Evolutionary conservation across 441 rosid genomes (phyloP).

Genomic region (Erodium texanum): DNA sequence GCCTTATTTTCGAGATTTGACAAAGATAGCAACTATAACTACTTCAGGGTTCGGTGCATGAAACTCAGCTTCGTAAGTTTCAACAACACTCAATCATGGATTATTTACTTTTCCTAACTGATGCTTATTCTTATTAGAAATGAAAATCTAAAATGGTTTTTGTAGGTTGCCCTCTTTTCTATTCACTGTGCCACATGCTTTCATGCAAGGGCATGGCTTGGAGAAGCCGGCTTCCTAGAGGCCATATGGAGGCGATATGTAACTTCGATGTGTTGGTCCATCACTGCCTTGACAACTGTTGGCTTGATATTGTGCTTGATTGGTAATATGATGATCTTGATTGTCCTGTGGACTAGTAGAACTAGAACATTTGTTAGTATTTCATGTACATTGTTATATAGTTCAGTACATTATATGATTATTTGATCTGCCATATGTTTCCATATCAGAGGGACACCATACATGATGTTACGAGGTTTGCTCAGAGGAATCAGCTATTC

Average conservation of each 20-base stretch:
- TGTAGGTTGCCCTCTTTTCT: conserved; percentile 70
- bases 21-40: conserved; percentile 74
- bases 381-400: background rate
- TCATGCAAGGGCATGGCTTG: conserved; percentile 61
- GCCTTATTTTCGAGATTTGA: conserved; percentile 75
- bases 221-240: conserved; percentile 35
- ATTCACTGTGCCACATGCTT: conserved; percentile 78
- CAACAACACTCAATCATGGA: background rate
- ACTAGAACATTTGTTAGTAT: conserved; percentile 58
- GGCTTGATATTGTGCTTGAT: conserved; percentile 77
- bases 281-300: conserved; percentile 73
- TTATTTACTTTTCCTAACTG: background rate
- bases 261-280: conserved; percentile 82
- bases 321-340: conserved; percentile 90
- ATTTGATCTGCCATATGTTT: conserved; percentile 3
- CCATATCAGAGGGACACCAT: conserved; percentile 65
- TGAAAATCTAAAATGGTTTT: background rate
- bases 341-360: conserved; percentile 78
- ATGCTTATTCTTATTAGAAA: conserved; percentile 6
- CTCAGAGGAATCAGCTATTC: conserved; percentile 64
- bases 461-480: conserved; percentile 70
- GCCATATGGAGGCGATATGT: conserved; percentile 64
- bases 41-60: conserved; percentile 78
- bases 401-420: background rate
- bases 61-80: conserved; percentile 72